These are phyloP conservation scores for Trichothecium roseum DNA, from an alignment of 2,329 filamentous ascomycete species.

Conservation along the genomic window DNA sequence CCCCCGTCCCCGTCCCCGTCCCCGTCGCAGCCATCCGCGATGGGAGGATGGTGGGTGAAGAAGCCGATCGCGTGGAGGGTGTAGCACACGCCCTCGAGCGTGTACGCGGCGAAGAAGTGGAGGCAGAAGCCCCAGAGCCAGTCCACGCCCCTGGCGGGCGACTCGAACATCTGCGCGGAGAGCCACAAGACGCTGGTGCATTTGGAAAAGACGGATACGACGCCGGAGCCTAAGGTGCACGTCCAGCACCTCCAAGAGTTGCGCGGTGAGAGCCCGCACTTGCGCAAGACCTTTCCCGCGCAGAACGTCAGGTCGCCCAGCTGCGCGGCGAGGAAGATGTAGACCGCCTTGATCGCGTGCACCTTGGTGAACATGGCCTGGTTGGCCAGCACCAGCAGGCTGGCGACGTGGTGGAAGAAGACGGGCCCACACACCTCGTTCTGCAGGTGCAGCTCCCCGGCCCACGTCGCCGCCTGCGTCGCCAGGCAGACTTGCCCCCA, in stretches of 20 bases:
- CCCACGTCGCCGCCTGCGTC: conserved; percentile 13
- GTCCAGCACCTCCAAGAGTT: conserved; percentile 9
- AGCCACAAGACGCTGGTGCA: conserved; percentile 9
- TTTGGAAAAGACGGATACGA: conserved; percentile 7
- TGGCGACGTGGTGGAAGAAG: conserved; percentile 14
- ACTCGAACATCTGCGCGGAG: conserved; percentile 9
- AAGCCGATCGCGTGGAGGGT: conserved; percentile 11
- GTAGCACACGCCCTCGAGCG: conserved; percentile 4
- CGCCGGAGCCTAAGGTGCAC: conserved; percentile 7
- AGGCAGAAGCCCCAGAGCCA: conserved; percentile 12
- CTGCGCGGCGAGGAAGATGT: conserved; percentile 14
- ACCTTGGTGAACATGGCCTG: conserved; percentile 10
- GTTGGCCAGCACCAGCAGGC: conserved; percentile 12
- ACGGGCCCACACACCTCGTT: conserved; percentile 10
- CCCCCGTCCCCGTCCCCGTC: too few relatives aligned
- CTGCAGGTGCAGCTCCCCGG: conserved; percentile 9
- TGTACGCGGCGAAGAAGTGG: conserved; percentile 13
- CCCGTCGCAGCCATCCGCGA: conserved; percentile 3
- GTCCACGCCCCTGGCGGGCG: conserved; percentile 10
- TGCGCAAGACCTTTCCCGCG: conserved; percentile 10
- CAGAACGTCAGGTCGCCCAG: conserved; percentile 12
- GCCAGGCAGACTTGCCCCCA: conserved; percentile 13
- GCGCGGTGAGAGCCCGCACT: conserved; percentile 6
- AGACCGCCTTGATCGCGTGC: conserved; percentile 15
- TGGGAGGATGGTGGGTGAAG: conserved; percentile 4